Base-by-base conservation (phyloP, 2,329 filamentous ascomycete genomes). In the Diaporthe sp. region DNA sequence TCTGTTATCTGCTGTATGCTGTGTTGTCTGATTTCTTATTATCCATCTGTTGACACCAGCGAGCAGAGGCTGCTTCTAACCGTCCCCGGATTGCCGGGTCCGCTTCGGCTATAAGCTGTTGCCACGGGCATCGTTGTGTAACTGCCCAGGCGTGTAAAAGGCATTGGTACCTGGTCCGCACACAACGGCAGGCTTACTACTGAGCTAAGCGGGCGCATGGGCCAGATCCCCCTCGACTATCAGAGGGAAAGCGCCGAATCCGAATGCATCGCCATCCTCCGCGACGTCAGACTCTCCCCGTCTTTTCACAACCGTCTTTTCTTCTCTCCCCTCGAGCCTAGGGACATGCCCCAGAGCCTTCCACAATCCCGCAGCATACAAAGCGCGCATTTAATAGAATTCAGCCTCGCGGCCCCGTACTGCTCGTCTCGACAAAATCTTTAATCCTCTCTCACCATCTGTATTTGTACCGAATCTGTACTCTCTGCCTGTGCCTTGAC, bases 281-380 rank as follows among this genome's bases (percentile, higher is more conserved):
- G 30, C 64, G 64, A 68, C 64, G 64, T 68, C 64, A 68, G 64
- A 54, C 47, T 68, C 2, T 35, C 42, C n/a, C 33, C 47, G 64
- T 54, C 64, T 67, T 67, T 52, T 67, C 42, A 52, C 13, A 28
- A 38, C n/a, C 61, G 61, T 38, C 42, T 50, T 38, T 67, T 67
- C 47, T 68, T 68, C 47, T 28, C 40, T n/a, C n/a, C n/a, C 64
- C 30, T 54, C 45, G 30, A 5, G 5, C n/a, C 64, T 54, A 38
- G 33, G 64, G 40, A 54, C 5, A 19, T 35, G 64, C 45, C 13
- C 47, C 33, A 40, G 7, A 54, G 28, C 61, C 40, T 50, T 35
- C 42, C 61, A 28, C 64, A 12, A 13, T 22, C 33, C 47, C 47
- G 33, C 64, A 54, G 64, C 64, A 68, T 68, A 68, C 64, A 54